Evolutionary conservation across 768 basidiomycete genomes (phyloP).

Genomic region (Mycena venus): DNA sequence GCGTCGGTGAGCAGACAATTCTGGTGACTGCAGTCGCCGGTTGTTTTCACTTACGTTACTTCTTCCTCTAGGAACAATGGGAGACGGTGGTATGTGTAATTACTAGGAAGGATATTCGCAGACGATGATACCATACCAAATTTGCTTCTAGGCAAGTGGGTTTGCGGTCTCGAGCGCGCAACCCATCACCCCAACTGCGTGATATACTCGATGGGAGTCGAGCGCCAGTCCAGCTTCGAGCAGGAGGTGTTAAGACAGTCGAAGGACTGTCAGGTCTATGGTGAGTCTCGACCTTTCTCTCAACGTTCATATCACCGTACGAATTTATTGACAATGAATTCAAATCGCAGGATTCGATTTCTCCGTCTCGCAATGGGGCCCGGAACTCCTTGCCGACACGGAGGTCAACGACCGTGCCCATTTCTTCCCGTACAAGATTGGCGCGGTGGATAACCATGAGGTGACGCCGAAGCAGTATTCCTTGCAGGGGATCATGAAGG

Average conservation of each 20-base stretch:
- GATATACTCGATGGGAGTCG: constrained; percentile 60
- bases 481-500: constrained; percentile 57
- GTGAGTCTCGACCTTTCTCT: constrained; percentile 10
- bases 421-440: constrained; percentile 57
- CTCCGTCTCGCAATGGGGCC: constrained; percentile 35
- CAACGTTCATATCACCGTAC: too few relatives aligned
- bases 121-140: too few relatives aligned
- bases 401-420: constrained; percentile 51
- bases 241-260: constrained; percentile 48
- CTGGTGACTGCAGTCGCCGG: too few relatives aligned
- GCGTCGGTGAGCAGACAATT: not conserved
- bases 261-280: constrained; percentile 52
- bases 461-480: constrained; percentile 56
- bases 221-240: constrained; percentile 61
- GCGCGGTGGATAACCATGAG: constrained; percentile 51
- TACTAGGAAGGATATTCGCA: too few relatives aligned
- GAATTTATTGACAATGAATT: too few relatives aligned
- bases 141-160: constrained; percentile 66
- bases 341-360: constrained; percentile 22
- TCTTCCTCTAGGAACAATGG: not conserved
- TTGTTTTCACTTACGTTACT: too few relatives aligned
- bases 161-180: constrained; percentile 60
- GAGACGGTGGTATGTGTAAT: not conserved
- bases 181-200: constrained; percentile 55
- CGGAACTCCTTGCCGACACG: constrained; percentile 44